Conservation (phyloP, 371 early-diverging fungal genomes). For the Massospora cicadina region DNA sequence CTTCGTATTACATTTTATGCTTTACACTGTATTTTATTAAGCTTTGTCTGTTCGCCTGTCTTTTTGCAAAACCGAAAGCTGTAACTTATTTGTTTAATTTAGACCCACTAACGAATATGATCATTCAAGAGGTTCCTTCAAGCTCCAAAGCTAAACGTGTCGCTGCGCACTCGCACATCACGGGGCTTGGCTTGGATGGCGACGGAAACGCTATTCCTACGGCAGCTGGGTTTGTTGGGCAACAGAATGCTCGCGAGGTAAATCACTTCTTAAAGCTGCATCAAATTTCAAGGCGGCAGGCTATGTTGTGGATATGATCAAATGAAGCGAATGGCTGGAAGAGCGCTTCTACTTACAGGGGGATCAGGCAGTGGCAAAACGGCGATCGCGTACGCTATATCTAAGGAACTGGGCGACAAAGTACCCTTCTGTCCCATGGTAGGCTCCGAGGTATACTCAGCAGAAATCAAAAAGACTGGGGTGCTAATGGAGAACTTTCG, state of each 20-base stretch:
- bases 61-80: no score
- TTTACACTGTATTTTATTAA: no score
- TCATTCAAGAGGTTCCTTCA: slow-evolving; percentile 62
- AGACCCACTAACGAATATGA: slow-evolving; percentile 36
- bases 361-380: slow-evolving; percentile 95
- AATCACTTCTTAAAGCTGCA: slow-evolving; percentile 7
- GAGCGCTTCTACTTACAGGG: slow-evolving; percentile 90
- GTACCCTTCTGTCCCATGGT: slow-evolving; percentile 98
- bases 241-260: slow-evolving; percentile 88
- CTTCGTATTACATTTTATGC: no score
- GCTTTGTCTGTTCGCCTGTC: no score
- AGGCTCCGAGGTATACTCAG: slow-evolving; percentile 93
- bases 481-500: slow-evolving; percentile 97
- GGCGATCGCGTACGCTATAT: slow-evolving; percentile 81
- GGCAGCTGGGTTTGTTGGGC: slow-evolving; percentile 89
- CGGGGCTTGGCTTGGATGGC: slow-evolving; percentile 59
- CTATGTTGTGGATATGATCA: slow-evolving; percentile 83
- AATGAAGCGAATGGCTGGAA: slow-evolving; percentile 92
- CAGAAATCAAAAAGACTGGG: slow-evolving; percentile 97
- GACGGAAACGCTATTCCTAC: slow-evolving; percentile 80
- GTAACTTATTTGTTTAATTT: no score
- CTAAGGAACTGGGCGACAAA: slow-evolving; percentile 90
- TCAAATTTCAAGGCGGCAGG: slow-evolving; percentile 46
- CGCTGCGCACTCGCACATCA: slow-evolving; percentile 93
- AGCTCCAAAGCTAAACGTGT: slow-evolving; percentile 75